Percentiles rank a stretch among this genome's conserved stretches.
Evolutionary conservation across 257 asterid genomes (phyloP).

Genomic region (Nicotiana otophora): DNA sequence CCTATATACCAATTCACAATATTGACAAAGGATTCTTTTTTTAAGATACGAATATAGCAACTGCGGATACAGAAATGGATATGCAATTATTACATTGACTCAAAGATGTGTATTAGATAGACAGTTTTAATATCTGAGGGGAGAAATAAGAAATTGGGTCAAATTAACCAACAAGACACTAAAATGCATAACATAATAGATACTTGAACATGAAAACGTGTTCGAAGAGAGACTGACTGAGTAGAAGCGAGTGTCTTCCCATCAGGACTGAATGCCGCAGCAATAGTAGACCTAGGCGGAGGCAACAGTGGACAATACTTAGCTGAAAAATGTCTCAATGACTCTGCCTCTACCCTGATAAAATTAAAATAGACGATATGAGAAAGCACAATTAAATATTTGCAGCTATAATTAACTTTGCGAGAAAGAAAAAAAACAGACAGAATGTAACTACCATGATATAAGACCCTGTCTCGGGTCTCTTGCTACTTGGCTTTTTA

Average conservation of each 20-base stretch:
- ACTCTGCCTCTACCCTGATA: constrained; percentile 88
- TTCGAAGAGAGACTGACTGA: constrained; percentile 45
- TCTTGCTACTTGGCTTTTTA: constrained; percentile 45
- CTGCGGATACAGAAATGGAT: not conserved
- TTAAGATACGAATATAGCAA: not conserved
- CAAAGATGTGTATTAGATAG: not conserved
- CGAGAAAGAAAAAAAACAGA: not conserved
- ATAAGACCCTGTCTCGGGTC: constrained; percentile 81
- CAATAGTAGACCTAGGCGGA: constrained; percentile 97
- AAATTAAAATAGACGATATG: constrained; percentile 4
- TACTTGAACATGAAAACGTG: not conserved
- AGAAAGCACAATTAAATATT: constrained; percentile 7
- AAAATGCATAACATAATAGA: not conserved
- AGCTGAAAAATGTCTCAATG: constrained; percentile 73
- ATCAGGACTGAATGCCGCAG: constrained; percentile 96
- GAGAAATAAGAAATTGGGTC: not conserved
- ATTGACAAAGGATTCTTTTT: not conserved
- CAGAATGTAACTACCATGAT: constrained; percentile 56
- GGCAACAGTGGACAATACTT: constrained; percentile 81
- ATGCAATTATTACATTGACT: not conserved
- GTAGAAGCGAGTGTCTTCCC: constrained; percentile 95
- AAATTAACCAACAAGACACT: not conserved
- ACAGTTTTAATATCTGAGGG: not conserved
- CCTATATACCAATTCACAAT: not conserved
- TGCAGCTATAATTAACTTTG: not conserved